Conservation (phyloP, 148 eudicot genomes). For the Polygonum maritimum region DNA sequence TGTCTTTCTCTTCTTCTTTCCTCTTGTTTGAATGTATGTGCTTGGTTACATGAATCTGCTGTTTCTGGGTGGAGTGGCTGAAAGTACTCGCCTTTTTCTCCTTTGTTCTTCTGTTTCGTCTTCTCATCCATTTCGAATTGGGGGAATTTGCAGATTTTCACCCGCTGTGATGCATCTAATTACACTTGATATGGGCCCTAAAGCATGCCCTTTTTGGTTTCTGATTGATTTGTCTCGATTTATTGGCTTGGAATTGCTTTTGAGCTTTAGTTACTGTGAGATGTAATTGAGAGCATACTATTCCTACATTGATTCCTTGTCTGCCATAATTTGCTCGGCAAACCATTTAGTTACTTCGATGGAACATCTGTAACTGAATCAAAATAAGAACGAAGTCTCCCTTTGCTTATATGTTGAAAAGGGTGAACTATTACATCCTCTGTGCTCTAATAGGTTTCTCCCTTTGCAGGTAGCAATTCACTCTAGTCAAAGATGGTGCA, state of each 20-base stretch:
- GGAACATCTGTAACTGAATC: too few species aligned
- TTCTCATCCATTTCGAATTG: neutral
- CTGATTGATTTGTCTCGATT: neutral
- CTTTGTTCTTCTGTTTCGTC: neutral
- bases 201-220: neutral
- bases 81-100: neutral
- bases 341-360: too few species aligned
- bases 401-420: too few species aligned
- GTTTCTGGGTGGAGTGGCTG: conserved; percentile 9
- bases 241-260: neutral
- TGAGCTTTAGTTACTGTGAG: neutral
- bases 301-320: neutral
- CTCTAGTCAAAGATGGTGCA: conserved; percentile 49
- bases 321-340: neutral
- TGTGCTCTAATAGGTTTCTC: neutral
- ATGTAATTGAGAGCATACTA: neutral
- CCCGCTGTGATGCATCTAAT: neutral
- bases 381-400: too few species aligned
- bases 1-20: too few species aligned
- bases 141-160: neutral
- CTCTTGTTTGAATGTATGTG: too few species aligned
- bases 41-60: neutral
- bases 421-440: too few species aligned
- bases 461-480: neutral
- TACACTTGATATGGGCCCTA: conserved; percentile 4